phyloP scores from a whole-genome alignment of 1,284 basidiomycete genomes.

The Xanthoconium separans region DNA sequence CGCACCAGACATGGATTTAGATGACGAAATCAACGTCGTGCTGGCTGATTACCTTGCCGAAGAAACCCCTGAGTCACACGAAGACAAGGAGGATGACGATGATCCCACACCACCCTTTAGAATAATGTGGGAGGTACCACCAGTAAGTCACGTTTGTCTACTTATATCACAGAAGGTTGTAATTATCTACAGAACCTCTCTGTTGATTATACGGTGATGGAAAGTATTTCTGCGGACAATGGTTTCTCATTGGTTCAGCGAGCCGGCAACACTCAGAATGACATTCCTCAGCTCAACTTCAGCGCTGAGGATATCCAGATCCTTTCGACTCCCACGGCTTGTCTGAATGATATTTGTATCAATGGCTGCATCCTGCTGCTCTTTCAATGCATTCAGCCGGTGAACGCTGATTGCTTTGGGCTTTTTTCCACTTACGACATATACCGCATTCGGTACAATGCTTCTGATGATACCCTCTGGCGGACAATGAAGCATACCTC shows the following conservation, averaged over 20 bases:
- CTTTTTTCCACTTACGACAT: constrained; percentile 14
- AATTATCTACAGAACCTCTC: not conserved
- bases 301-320: not conserved
- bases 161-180: not conserved
- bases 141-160: not conserved
- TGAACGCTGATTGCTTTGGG: not conserved
- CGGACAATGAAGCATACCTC: not conserved
- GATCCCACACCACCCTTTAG: not conserved
- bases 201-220: not conserved
- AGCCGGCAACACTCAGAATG: not conserved
- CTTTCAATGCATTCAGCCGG: too few species aligned
- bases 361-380: constrained; percentile 8
- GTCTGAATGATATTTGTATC: constrained; percentile 14
- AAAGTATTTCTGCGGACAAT: too few species aligned
- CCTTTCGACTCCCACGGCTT: not conserved
- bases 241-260: too few species aligned
- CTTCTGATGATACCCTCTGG: constrained; percentile 10
- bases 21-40: not conserved
- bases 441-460: not conserved
- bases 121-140: not conserved
- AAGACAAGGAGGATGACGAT: not conserved
- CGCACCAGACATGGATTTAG: not conserved
- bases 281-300: not conserved
- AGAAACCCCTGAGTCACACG: not conserved
- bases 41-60: not conserved